Evolutionary conservation across 1,139 yeast genomes (phyloP), one percentile per base, ranked within the genome.

Genomic region (Suhomyces terraborum): DNA sequence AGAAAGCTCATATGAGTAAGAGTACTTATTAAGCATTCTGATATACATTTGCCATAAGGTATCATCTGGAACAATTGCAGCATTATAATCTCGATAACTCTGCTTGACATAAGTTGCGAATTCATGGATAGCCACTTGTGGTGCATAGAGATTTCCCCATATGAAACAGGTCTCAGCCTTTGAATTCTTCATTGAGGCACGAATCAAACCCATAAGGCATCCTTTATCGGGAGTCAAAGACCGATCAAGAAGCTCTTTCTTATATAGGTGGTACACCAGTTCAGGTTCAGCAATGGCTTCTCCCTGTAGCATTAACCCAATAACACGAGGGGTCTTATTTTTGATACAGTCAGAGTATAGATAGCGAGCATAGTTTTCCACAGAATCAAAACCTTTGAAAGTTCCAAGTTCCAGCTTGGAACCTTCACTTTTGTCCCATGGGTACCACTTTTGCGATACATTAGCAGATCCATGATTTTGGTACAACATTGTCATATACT

Each of bases 41-140:
- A 84, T 75, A 52, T 84, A 85, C 22, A 59, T 54, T 27, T 63
- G 66, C 75, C 88, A 75, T 24, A 82, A 58, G 14, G 56, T 54
- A 33, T 71, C 67, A 6, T 70, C 62, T 0, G 88, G 86, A 32
- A 63, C 62, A 3, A 79, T 48, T 4, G 53, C 50, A 2, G 47
- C 44, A 7, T 50, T 49, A 10, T 47, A 49, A 8, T 50, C 67
- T 36, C 57, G 52, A 8, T 42, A 7, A 28, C 53, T 19, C 43
- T 54, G 49, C 31, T 62, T 42, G 38, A 62, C 64, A 35, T 64
- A 43, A 17, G 48, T 56, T 43, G 76, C 73, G 58, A 82, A 79
- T 54, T 83, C 87, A 31, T 67, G 73, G 6, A 81, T 70, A 0
- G 86, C 82, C 12, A 81, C 67, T 48, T 82, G 88, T 1, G 84